Evolutionary conservation across 495 filamentous ascomycete genomes (phyloP), one percentile per base, ranked within the genome.

Genomic region (Thermothielavioides terrestris): DNA sequence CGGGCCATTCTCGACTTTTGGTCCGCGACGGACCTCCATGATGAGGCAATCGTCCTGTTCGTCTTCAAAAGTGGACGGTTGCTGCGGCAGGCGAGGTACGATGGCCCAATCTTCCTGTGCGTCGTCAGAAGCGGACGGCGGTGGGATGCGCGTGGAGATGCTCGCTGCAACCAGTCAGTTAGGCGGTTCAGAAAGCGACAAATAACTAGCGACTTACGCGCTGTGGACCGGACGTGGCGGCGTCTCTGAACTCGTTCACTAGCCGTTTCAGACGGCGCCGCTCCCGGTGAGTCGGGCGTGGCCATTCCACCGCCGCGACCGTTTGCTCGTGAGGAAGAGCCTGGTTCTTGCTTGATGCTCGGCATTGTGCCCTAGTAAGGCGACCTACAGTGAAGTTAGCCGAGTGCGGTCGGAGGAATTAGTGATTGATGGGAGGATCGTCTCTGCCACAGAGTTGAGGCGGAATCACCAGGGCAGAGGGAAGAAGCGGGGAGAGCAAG

Each of bases 111-210:
- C 60, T 3, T 49, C 52, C 3, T 57, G 43, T 8, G 49, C 51
- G 7, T 46, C 62, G 0, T 23, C 50, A 12, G 52, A 15, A 2
- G 40, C 27, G 11, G 45, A 47, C 18, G 26, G 30, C 3, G 46
- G 51, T 11, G 17, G 49, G 15, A 2, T 6, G 1, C 57, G 40
- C 32, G 60, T 63, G 44, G 41, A 46, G 9, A 59, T 39, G 34
- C 62, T 65, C 22, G 62, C 62, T 65, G 26, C 27, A 11, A 12
- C 6, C n/a, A 49, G 36, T 56, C 34, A 52, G 39, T 26, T 15
- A 18, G 7, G 7, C 14, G n/a, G 12, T n/a, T 1, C 14, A 18
- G n/a, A n/a, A n/a, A 3, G 10, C 30, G 22, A 38, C 5, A 31
- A 28, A 5, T 4, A 3, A 8, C 2, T 0, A 3, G 15, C 4